These are phyloP conservation scores for Kentomonas sorsogonicus DNA, from an alignment of 208 protist species.

Conservation along the genomic window DNA sequence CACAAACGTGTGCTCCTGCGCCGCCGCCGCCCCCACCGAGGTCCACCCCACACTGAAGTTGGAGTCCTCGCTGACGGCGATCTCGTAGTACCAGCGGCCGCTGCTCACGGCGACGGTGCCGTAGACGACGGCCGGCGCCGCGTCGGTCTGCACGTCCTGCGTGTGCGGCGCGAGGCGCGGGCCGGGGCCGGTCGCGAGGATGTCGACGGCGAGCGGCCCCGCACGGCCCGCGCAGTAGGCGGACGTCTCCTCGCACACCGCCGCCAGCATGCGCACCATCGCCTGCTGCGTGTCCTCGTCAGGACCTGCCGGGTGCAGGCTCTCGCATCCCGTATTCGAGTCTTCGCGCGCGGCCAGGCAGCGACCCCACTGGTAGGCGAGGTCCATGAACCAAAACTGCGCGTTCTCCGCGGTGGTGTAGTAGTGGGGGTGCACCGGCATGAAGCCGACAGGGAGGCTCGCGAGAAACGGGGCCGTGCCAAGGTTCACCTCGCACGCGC, in stretches of 20 bases:
- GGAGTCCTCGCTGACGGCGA: constrained; percentile 34
- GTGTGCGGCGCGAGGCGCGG: constrained; percentile 23
- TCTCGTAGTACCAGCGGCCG: constrained; percentile 89
- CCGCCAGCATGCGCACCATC: constrained; percentile 10
- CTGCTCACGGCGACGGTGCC: constrained; percentile 63
- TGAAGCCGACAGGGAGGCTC: constrained; percentile 41
- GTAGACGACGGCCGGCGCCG: constrained; percentile 50
- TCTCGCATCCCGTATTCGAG: not conserved
- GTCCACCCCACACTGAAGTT: constrained; percentile 58
- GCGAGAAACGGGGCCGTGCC: constrained; percentile 60
- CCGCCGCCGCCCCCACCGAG: not conserved
- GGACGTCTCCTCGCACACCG: constrained; percentile 8
- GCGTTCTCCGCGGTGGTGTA: constrained; percentile 39
- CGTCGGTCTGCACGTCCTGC: constrained; percentile 29
- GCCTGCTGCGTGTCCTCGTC: constrained; percentile 4
- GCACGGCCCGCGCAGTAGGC: constrained; percentile 32
- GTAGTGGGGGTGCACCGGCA: constrained; percentile 71
- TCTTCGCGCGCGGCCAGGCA: not conserved
- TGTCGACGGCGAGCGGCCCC: constrained; percentile 50
- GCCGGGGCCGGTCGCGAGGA: constrained; percentile 35
- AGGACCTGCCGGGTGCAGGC: not conserved
- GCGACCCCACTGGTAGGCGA: constrained; percentile 29
- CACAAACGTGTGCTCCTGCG: not conserved
- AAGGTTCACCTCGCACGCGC: constrained; percentile 83
- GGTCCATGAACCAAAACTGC: constrained; percentile 52